Conservation (phyloP, 2,329 filamentous ascomycete genomes). For the Paraconiothyrium brasiliense region DNA sequence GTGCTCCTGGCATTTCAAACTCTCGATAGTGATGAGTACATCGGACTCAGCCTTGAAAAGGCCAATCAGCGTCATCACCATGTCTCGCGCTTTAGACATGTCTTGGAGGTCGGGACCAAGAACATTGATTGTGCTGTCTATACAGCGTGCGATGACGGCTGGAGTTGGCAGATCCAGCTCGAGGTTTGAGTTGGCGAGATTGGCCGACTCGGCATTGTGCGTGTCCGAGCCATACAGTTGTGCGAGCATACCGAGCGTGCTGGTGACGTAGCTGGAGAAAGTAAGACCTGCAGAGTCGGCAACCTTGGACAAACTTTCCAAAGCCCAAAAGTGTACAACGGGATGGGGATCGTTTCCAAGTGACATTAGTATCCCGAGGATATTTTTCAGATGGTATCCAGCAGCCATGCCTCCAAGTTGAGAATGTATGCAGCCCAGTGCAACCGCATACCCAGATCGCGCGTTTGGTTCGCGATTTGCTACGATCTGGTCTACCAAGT, state of each 20-base stretch:
- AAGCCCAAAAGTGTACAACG: constrained; percentile 93
- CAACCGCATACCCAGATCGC: constrained; percentile 92
- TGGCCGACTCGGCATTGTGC: constrained; percentile 84
- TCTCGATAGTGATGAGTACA: constrained; percentile 75
- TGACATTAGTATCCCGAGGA: constrained; percentile 97
- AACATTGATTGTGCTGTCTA: constrained; percentile 97
- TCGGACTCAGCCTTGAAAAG: constrained; percentile 83
- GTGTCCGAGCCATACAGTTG: constrained; percentile 92
- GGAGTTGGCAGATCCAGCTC: constrained; percentile 85
- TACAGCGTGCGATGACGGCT: constrained; percentile 83
- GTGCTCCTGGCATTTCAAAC: constrained; percentile 86
- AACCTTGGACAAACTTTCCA: constrained; percentile 86
- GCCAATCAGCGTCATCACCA: constrained; percentile 85
- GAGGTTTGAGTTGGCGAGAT: constrained; percentile 85
- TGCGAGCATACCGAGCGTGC: constrained; percentile 90
- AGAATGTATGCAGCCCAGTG: constrained; percentile 90
- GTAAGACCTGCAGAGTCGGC: constrained; percentile 92
- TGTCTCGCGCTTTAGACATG: constrained; percentile 86
- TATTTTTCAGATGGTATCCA: constrained; percentile 94
- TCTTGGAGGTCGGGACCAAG: constrained; percentile 95
- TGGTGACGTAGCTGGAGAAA: constrained; percentile 89
- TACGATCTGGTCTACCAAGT: constrained; percentile 92
- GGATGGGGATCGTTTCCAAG: constrained; percentile 95
- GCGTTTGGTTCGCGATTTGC: constrained; percentile 92
- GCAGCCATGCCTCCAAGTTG: constrained; percentile 98